Evolutionary conservation across 2,329 filamentous ascomycete species (phyloP).

Genomic region (Hymenoscyphus repandus): DNA sequence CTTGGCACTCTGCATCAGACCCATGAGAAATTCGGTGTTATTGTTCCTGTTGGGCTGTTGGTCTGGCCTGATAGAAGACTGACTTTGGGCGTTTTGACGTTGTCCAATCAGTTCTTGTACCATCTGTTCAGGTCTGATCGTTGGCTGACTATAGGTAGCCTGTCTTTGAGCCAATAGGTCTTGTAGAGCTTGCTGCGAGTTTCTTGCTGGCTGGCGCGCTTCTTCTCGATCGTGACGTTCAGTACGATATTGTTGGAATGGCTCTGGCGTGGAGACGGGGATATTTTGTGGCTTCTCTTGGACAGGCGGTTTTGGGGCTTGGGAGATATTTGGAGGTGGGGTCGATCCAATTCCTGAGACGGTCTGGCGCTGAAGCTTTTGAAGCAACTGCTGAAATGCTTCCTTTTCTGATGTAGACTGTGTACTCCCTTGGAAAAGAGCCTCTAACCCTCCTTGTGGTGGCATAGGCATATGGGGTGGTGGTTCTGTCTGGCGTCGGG

Average conservation of each 20-base stretch:
- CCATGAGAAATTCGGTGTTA: conserved; percentile 81
- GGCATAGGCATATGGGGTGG: conserved; percentile 37
- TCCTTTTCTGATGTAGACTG: conserved; percentile 63
- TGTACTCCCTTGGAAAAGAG: conserved; percentile 16
- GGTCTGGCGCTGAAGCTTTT: conserved; percentile 65
- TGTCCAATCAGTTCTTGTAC: conserved; percentile 56
- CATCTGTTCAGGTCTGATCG: conserved; percentile 51
- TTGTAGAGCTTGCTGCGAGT: conserved; percentile 37
- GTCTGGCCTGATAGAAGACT: conserved; percentile 43
- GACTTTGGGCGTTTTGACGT: conserved; percentile 50
- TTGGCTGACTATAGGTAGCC: conserved; percentile 32
- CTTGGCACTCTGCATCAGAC: conserved; percentile 63
- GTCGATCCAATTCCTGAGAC: conserved; percentile 36
- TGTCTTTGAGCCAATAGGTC: conserved; percentile 47
- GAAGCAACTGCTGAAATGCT: conserved; percentile 76
- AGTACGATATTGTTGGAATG: conserved; percentile 35
- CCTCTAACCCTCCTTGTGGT: conserved; percentile 22
- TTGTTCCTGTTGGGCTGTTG: conserved; percentile 39
- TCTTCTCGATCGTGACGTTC: conserved; percentile 26
- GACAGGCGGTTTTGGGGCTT: conserved; percentile 25
- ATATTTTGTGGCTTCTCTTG: conserved; percentile 42
- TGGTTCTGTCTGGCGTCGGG: conserved; percentile 44
- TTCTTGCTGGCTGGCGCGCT: conserved; percentile 22
- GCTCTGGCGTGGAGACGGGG: conserved; percentile 41
- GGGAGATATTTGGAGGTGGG: conserved; percentile 36